These are phyloP conservation scores for Pestalotiopsis sp. DNA, from an alignment of 2,329 filamentous ascomycete species.

Conservation along the genomic window DNA sequence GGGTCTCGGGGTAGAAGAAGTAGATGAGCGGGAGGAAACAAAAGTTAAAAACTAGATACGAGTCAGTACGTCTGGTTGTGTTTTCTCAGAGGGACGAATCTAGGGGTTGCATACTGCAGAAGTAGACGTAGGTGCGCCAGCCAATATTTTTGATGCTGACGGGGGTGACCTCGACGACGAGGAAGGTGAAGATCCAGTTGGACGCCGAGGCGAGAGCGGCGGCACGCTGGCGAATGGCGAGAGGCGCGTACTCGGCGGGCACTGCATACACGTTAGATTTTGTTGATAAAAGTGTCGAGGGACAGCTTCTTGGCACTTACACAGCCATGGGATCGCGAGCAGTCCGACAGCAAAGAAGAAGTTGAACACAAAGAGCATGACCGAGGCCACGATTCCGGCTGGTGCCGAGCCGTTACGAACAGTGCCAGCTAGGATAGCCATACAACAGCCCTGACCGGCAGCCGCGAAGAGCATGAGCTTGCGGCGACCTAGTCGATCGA, in stretches of 20 bases:
- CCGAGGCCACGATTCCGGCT: constrained; percentile 43
- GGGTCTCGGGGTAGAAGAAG: constrained; percentile 18
- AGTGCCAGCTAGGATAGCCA: constrained; percentile 48
- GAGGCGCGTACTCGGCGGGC: constrained; percentile 45
- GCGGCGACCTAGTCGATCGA: constrained; percentile 51
- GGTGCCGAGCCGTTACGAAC: constrained; percentile 39
- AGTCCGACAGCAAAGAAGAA: constrained; percentile 44
- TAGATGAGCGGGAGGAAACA: constrained; percentile 21
- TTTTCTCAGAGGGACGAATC: too few species aligned
- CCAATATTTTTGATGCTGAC: constrained; percentile 19
- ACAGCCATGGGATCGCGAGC: constrained; percentile 40
- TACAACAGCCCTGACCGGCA: constrained; percentile 40
- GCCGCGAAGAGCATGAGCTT: constrained; percentile 59
- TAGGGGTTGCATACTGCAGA: constrained; percentile 21
- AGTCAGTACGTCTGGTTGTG: constrained; percentile 21
- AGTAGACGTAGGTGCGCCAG: constrained; percentile 19
- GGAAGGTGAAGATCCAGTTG: constrained; percentile 34
- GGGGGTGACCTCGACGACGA: constrained; percentile 23
- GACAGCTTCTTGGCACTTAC: not conserved
- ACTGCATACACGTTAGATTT: constrained; percentile 17
- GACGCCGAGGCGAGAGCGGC: constrained; percentile 40
- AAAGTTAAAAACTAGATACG: constrained; percentile 33
- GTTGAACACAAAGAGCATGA: constrained; percentile 48
- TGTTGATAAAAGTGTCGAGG: not conserved
- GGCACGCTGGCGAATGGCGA: constrained; percentile 40